Evolutionary conservation across 148 eudicot genomes (phyloP), one percentile per base, ranked within the genome.

Genomic region (Mesembryanthemum crystallinum): DNA sequence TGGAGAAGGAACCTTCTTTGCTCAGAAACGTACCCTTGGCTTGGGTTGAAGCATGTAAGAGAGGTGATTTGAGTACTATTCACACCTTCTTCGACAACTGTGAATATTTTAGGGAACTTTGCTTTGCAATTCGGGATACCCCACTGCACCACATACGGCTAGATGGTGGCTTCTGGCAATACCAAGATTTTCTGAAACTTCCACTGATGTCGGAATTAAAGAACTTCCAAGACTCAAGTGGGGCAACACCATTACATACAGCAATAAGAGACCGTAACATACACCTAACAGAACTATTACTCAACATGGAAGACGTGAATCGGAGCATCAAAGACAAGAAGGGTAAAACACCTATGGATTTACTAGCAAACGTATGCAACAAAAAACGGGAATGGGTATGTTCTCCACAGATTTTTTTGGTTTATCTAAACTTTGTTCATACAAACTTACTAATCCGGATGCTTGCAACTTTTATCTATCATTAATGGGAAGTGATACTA

Each of bases 21-120:
- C n/a, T 60, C 64, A 9, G 24, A 60, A 20, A 60, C 30, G 21
- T 24, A 10, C 64, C 64, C 30, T 7, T 25, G 28, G 20, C 29
- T 64, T 64, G 68, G 68, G 23, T 64, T 18, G 43, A 35, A 35
- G 39, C 68, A 64, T 64, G 43, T 37, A 64, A 64, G 43, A 33
- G 20, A 9, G 68, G 68, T 17, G 42, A 64, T 23, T 64, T 32
- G 9, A 11, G 13, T 30, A 33, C 68, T 7, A 17, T 64, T 64
- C 42, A 30, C 21, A 3, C 39, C 23, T 30, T 64, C 68, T 15
- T 35, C 4, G 1, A 64, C 42, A 14, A 64, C 13, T 64, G 68
- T 43, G 6, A 12, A 32, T 1, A 64, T 13, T 64, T 64, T 35
- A 64, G n/a, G 10, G 23, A 64, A 4, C 4, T 64, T 64, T 64